These are phyloP conservation scores for Zygnema cylindricum DNA, from an alignment of 139 green algal species.

Conservation along the genomic window DNA sequence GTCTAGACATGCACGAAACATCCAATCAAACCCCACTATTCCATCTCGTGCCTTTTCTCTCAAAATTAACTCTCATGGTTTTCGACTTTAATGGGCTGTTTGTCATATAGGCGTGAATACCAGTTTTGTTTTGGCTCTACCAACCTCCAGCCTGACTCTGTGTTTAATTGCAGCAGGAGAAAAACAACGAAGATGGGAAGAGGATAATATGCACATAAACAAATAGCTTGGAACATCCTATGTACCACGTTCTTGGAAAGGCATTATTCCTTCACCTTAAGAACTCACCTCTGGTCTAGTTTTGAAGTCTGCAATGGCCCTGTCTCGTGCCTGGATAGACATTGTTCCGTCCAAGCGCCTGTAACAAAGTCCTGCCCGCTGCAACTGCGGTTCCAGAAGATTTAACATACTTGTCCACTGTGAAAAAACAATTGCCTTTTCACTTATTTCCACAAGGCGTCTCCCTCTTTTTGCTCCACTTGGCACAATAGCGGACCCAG, in stretches of 20 bases:
- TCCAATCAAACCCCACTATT: too few relatives aligned
- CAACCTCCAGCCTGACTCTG: too few relatives aligned
- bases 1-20: too few relatives aligned
- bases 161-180: too few relatives aligned
- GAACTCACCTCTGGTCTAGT: constrained; percentile 41
- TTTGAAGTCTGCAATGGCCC: constrained; percentile 59
- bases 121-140: too few relatives aligned
- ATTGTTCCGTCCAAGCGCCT: constrained; percentile 83
- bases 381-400: constrained; percentile 81
- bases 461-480: constrained; percentile 4
- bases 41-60: too few relatives aligned
- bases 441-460: constrained; percentile 16
- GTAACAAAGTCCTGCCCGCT: constrained; percentile 64
- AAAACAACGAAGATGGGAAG: too few relatives aligned
- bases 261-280: too few relatives aligned
- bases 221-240: neutral
- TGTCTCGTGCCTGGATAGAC: constrained; percentile 65
- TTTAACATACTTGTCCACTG: constrained; percentile 93
- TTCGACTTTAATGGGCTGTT: too few relatives aligned
- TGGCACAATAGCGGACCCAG: neutral
- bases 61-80: too few relatives aligned
- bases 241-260: too few relatives aligned
- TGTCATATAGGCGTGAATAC: too few relatives aligned
- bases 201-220: constrained; percentile 17
- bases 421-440: constrained; percentile 57